These are phyloP conservation scores for Xeromyces bisporus DNA, from an alignment of 495 filamentous ascomycete species.

Conservation along the genomic window DNA sequence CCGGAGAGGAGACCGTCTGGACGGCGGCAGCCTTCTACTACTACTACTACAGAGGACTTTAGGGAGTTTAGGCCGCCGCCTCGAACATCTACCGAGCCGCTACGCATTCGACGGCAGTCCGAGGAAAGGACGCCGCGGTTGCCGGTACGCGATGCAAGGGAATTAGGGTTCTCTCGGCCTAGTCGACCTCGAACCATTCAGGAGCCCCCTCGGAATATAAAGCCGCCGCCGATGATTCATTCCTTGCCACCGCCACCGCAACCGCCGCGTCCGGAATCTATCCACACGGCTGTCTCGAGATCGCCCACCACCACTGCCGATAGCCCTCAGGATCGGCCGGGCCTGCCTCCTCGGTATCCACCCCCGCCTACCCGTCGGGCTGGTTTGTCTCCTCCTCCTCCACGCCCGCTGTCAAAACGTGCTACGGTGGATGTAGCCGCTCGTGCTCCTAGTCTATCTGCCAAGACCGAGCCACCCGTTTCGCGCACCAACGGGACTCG, in stretches of 20 bases:
- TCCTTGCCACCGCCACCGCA: constrained; percentile 12
- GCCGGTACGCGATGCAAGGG: constrained; percentile 11
- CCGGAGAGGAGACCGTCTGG: constrained; percentile 38
- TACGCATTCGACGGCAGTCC: constrained; percentile 12
- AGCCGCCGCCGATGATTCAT: constrained; percentile 17
- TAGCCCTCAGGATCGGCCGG: constrained; percentile 36
- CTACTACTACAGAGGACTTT: constrained; percentile 3
- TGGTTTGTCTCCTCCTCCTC: constrained; percentile 20
- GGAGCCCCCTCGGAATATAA: constrained; percentile 15
- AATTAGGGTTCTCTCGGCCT: constrained; percentile 13
- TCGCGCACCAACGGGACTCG: not conserved
- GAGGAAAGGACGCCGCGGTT: constrained; percentile 12
- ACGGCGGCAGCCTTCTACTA: constrained; percentile 5
- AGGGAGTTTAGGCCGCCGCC: constrained; percentile 4
- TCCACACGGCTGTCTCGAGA: constrained; percentile 10
- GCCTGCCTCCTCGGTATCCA: constrained; percentile 38
- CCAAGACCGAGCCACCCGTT: too few species aligned
- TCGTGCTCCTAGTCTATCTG: too few species aligned
- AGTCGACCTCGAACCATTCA: constrained; percentile 10
- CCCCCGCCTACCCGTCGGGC: constrained; percentile 9
- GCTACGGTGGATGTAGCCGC: too few species aligned
- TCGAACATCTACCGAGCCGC: constrained; percentile 11
- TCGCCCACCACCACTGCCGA: constrained; percentile 14
- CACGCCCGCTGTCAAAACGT: too few species aligned
- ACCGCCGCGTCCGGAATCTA: constrained; percentile 6